Evolutionary conservation across 2,329 filamentous ascomycete species (phyloP).

Genomic region (Phaeosphaeriaceae sp.): DNA sequence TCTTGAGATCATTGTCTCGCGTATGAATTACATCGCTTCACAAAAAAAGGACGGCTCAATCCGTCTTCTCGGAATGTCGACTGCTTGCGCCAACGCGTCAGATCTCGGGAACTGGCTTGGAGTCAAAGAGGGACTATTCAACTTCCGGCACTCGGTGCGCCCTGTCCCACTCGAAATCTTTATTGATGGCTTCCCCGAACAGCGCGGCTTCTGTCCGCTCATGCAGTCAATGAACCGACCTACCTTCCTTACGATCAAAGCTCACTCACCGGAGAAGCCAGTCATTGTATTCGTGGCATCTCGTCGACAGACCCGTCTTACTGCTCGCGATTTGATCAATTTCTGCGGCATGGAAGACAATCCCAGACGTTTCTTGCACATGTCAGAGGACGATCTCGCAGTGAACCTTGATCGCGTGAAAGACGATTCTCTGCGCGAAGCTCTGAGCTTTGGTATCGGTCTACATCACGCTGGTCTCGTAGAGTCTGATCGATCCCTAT

Average conservation of each 20-base stretch:
- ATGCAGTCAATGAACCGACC: slow-evolving; percentile 99
- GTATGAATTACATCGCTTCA: slow-evolving; percentile 98
- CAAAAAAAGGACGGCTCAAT: slow-evolving; percentile 87
- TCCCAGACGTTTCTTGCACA: slow-evolving; percentile 87
- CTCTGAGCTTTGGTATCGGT: slow-evolving; percentile 96
- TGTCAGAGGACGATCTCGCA: slow-evolving; percentile 93
- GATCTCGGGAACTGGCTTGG: slow-evolving; percentile 97
- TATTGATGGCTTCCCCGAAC: slow-evolving; percentile 96
- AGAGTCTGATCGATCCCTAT: slow-evolving; percentile 87
- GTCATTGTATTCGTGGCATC: slow-evolving; percentile 99
- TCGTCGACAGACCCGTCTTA: slow-evolving; percentile 90
- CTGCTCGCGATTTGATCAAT: slow-evolving; percentile 95
- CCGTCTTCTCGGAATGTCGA: slow-evolving; percentile 96
- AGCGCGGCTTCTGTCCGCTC: slow-evolving; percentile 91
- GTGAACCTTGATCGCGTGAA: slow-evolving; percentile 89
- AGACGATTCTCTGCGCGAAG: slow-evolving; percentile 89
- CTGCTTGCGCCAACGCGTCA: slow-evolving; percentile 92
- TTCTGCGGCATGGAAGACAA: slow-evolving; percentile 99
- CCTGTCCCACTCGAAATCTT: slow-evolving; percentile 95
- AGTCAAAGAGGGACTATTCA: slow-evolving; percentile 93
- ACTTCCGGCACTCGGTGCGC: slow-evolving; percentile 95
- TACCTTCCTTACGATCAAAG: slow-evolving; percentile 95
- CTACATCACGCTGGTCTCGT: slow-evolving; percentile 96
- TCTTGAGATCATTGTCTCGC: slow-evolving; percentile 90
- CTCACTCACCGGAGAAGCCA: slow-evolving; percentile 93